phyloP scores from a whole-genome alignment of 2,329 filamentous ascomycete species.

The Talaromyces sp. region DNA sequence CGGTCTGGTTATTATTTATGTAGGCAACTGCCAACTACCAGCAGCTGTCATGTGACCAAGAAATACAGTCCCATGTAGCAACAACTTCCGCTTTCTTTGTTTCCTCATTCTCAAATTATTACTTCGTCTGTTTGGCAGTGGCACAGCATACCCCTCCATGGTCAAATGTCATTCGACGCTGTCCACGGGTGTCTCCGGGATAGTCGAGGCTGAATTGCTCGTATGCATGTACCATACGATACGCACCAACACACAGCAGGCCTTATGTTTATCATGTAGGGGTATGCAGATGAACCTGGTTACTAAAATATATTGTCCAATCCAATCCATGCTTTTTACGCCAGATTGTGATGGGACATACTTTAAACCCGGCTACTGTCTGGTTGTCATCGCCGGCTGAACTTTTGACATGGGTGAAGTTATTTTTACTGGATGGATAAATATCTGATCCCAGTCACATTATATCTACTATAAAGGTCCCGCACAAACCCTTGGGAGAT shows the following conservation, averaged over 20 bases:
- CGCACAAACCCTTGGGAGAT: too few relatives aligned
- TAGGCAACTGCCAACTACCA: background rate
- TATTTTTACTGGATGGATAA: background rate
- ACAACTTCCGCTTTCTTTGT: background rate
- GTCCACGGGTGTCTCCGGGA: too few relatives aligned
- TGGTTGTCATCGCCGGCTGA: background rate
- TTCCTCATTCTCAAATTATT: background rate
- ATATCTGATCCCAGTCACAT: background rate
- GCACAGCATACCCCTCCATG: background rate
- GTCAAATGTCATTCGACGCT: background rate
- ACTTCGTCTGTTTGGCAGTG: background rate
- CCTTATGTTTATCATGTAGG: background rate
- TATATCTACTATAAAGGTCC: background rate
- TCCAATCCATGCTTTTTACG: background rate
- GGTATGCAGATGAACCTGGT: background rate
- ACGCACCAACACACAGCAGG: background rate
- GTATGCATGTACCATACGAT: background rate
- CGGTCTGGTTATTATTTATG: background rate
- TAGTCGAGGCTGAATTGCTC: background rate
- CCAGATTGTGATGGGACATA: background rate
- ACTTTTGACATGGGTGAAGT: background rate
- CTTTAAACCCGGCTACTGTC: background rate
- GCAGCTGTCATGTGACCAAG: background rate
- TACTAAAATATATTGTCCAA: background rate
- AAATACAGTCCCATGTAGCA: background rate